Conservation (phyloP, 306 rosid genomes). For the Cyamopsis tetragonoloba region DNA sequence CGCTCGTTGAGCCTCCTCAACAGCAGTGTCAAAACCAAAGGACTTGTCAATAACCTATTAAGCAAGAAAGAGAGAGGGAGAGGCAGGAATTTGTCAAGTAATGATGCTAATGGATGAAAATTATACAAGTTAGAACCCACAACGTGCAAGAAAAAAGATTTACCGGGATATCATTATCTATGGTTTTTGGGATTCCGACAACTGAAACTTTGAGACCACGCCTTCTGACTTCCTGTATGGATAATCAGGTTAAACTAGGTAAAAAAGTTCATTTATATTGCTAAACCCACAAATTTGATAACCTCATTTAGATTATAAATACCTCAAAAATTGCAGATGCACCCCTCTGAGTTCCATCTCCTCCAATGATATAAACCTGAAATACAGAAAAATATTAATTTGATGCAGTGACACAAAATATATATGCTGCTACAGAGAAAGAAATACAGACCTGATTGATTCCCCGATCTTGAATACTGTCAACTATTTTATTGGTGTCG, state of each 20-base stretch:
- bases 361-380: constrained; percentile 98
- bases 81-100: background rate
- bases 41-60: constrained; percentile 81
- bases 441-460: constrained; percentile 70
- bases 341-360: constrained; percentile 97
- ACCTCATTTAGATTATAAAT: constrained; percentile 7
- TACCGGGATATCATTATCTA: constrained; percentile 93
- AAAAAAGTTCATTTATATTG: background rate
- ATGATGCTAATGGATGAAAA: constrained; percentile 2
- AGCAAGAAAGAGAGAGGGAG: constrained; percentile 12
- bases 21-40: constrained; percentile 96
- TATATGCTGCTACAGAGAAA: background rate
- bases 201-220: constrained; percentile 90
- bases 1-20: constrained; percentile 99
- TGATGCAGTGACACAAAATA: background rate
- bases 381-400: constrained; percentile 19
- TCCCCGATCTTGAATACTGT: constrained; percentile 87
- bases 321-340: constrained; percentile 95
- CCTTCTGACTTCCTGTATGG: constrained; percentile 73
- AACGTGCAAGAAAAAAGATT: constrained; percentile 6
- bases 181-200: constrained; percentile 94
- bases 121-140: background rate
- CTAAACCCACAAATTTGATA: constrained; percentile 5
- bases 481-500: constrained; percentile 81
- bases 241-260: background rate